These are phyloP conservation scores for Nakazawaea wickerhamii DNA, from an alignment of 805 yeast species.

Conservation along the genomic window DNA sequence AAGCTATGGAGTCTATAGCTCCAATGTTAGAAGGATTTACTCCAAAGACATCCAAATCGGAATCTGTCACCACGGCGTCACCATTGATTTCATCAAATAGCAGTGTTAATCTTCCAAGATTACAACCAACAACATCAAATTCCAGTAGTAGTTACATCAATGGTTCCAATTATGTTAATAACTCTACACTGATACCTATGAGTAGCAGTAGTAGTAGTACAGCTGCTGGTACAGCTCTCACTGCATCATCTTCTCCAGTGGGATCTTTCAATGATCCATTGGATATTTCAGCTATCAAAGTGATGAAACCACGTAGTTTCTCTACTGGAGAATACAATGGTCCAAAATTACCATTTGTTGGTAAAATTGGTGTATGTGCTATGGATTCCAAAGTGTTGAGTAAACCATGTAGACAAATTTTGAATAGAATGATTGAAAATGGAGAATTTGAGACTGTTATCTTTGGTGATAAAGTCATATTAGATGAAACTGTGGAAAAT, in stretches of 20 bases:
- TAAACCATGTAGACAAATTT: slow-evolving; percentile 89
- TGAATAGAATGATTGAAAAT: slow-evolving; percentile 80
- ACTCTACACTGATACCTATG: not conserved
- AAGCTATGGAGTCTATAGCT: slow-evolving; percentile 74
- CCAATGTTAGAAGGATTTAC: slow-evolving; percentile 70
- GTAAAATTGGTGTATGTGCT: slow-evolving; percentile 97
- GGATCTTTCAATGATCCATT: slow-evolving; percentile 4
- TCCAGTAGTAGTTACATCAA: slow-evolving; percentile 8
- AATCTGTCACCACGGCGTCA: slow-evolving; percentile 19
- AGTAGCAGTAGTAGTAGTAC: slow-evolving; percentile 4
- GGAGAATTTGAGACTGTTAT: slow-evolving; percentile 97
- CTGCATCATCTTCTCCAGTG: slow-evolving; percentile 14
- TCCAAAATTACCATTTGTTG: slow-evolving; percentile 63
- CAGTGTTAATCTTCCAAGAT: slow-evolving; percentile 11
- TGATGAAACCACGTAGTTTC: slow-evolving; percentile 22
- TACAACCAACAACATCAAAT: slow-evolving; percentile 12
- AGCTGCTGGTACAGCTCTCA: slow-evolving; percentile 8
- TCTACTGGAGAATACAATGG: slow-evolving; percentile 36
- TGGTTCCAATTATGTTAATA: slow-evolving; percentile 2
- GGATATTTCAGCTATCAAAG: not conserved
- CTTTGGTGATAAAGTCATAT: slow-evolving; percentile 93
- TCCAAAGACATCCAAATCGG: slow-evolving; percentile 57
- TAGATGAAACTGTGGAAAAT: slow-evolving; percentile 88
- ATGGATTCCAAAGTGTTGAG: slow-evolving; percentile 96
- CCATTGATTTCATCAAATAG: slow-evolving; percentile 12